Evolutionary conservation across 1,284 basidiomycete genomes (phyloP).

Genomic region (Apiotrichum siamense): DNA sequence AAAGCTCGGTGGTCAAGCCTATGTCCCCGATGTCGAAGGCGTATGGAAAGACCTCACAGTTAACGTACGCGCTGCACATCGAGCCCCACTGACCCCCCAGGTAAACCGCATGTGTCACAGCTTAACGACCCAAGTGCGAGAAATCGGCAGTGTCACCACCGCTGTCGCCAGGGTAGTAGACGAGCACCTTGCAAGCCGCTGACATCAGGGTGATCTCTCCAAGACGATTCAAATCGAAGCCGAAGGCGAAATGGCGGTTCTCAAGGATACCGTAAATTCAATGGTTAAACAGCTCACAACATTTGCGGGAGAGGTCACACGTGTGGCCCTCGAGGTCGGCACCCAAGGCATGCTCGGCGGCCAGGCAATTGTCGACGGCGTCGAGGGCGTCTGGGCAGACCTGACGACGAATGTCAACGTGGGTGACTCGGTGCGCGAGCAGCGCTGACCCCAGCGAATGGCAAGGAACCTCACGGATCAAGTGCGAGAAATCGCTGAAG

Average conservation of each 20-base stretch:
- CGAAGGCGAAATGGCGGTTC: constrained; percentile 82
- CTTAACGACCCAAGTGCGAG: constrained; percentile 89
- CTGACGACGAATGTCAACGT: constrained; percentile 83
- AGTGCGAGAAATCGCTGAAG: constrained; percentile 93
- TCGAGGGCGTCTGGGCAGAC: constrained; percentile 91
- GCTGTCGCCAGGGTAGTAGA: constrained; percentile 61
- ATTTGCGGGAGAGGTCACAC: constrained; percentile 90
- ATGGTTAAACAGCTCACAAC: constrained; percentile 86
- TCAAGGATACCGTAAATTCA: constrained; percentile 60
- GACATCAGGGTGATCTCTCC: constrained; percentile 48
- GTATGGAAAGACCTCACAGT: constrained; percentile 88
- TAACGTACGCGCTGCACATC: constrained; percentile 59
- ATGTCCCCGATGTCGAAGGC: constrained; percentile 89
- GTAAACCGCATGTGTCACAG: constrained; percentile 91
- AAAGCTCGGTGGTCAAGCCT: constrained; percentile 79
- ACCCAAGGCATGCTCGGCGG: constrained; percentile 89
- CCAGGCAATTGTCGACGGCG: constrained; percentile 84
- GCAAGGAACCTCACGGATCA: constrained; percentile 91
- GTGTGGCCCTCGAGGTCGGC: constrained; percentile 87
- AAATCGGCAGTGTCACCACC: constrained; percentile 85
- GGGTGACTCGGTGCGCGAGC: constrained; percentile 25
- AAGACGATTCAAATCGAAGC: constrained; percentile 61
- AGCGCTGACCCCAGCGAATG: constrained; percentile 58
- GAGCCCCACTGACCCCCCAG: constrained; percentile 44
- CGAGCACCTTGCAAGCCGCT: not conserved